Evolutionary conservation across 768 basidiomycete genomes (phyloP).

Genomic region (Sistotremastrum niveocremeum): DNA sequence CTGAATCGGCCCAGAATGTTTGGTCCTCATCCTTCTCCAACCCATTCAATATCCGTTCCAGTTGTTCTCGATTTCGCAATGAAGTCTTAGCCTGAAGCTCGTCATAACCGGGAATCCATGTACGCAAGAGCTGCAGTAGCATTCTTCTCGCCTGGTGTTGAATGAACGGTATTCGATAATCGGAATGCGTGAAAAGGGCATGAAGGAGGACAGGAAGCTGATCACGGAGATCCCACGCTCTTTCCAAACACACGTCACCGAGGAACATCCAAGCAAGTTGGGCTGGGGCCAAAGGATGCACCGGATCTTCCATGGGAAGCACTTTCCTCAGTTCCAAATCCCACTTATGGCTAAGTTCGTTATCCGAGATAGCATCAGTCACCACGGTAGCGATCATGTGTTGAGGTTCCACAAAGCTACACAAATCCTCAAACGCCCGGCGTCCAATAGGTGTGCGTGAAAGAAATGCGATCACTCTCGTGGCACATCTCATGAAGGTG

Average conservation of each 20-base stretch:
- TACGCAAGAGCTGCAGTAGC: slow-evolving; percentile 72
- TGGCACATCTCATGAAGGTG: slow-evolving; percentile 65
- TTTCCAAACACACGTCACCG: slow-evolving; percentile 59
- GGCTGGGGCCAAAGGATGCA: slow-evolving; percentile 61
- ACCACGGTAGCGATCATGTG: slow-evolving; percentile 72
- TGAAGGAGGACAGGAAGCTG: slow-evolving; percentile 69
- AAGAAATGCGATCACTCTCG: slow-evolving; percentile 72
- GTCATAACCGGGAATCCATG: slow-evolving; percentile 70
- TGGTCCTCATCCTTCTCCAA: slow-evolving; percentile 46
- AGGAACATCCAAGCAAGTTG: slow-evolving; percentile 85
- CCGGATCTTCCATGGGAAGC: slow-evolving; percentile 55
- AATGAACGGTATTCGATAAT: slow-evolving; percentile 58
- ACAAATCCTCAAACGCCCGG: slow-evolving; percentile 71
- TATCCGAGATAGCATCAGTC: slow-evolving; percentile 5
- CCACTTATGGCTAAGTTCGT: slow-evolving; percentile 35
- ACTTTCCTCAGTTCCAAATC: slow-evolving; percentile 72
- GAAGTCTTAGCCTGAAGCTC: slow-evolving; percentile 45
- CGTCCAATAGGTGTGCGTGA: slow-evolving; percentile 63
- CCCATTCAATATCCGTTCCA: slow-evolving; percentile 36
- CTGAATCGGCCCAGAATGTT: slow-evolving; percentile 64
- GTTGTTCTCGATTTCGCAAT: slow-evolving; percentile 30
- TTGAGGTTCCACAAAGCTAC: slow-evolving; percentile 69
- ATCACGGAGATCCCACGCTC: slow-evolving; percentile 58
- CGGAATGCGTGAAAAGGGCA: slow-evolving; percentile 68
- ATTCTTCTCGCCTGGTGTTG: slow-evolving; percentile 61